These are phyloP conservation scores for Ganoderma lingzhi DNA, from an alignment of 1,284 basidiomycete species.

Conservation along the genomic window DNA sequence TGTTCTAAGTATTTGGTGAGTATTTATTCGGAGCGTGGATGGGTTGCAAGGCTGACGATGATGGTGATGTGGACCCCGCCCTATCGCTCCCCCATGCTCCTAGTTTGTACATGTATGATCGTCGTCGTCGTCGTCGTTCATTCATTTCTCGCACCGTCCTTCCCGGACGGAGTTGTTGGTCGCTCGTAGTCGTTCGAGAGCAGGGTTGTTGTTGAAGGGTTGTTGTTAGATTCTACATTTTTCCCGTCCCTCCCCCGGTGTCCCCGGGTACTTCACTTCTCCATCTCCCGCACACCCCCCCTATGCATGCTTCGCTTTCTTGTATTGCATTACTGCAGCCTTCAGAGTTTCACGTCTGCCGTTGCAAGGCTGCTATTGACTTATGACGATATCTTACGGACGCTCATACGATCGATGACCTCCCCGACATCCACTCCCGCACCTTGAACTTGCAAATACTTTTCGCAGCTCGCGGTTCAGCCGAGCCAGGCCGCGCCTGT, in stretches of 20 bases:
- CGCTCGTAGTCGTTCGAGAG: slow-evolving; percentile 4
- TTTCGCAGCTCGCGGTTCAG: slow-evolving; percentile 12
- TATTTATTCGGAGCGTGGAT: background rate
- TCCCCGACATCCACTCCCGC: background rate
- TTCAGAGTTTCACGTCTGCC: background rate
- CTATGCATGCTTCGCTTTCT: background rate
- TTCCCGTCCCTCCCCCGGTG: background rate
- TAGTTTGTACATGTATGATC: slow-evolving; percentile 26
- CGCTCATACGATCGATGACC: slow-evolving; percentile 10
- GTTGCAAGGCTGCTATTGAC: background rate
- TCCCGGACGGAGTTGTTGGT: background rate
- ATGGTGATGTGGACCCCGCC: background rate
- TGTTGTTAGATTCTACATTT: slow-evolving; percentile 6
- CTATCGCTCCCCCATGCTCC: background rate
- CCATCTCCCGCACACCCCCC: background rate
- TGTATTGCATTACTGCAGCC: slow-evolving; percentile 7
- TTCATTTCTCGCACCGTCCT: slow-evolving; percentile 2
- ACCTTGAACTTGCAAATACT: background rate
- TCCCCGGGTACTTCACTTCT: background rate
- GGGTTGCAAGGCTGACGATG: background rate
- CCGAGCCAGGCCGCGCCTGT: slow-evolving; percentile 15
- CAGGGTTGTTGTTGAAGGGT: background rate
- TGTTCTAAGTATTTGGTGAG: slow-evolving; percentile 14
- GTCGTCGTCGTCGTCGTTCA: slow-evolving; percentile 14
- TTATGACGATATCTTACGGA: slow-evolving; percentile 17